Evolutionary conservation across 139 green algal genomes (phyloP), one percentile per base, ranked within the genome.

Genomic region (Closterium sp.): DNA sequence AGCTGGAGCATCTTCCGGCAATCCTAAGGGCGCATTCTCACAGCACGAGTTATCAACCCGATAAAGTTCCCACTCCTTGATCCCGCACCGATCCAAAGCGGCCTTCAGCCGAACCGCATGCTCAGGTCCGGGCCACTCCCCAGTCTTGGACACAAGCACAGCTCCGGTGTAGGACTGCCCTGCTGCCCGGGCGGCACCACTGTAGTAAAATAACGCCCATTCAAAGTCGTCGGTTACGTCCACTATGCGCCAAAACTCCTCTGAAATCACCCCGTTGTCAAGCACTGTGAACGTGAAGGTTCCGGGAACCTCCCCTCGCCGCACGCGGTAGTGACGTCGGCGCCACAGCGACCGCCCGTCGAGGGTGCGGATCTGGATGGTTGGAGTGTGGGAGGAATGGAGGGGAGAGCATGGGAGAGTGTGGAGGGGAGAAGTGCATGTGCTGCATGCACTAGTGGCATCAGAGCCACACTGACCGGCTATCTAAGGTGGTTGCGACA

Each of bases 251-350:
- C 97, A 99, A 88, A 95, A 97, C 94, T 98, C 96, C 23, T 95
- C 95, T 66, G 91, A 96, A 23, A 95, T 98, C 33, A 98, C 97
- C 23, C 97, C 98, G 89, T 99, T 99, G 95, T 99, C 98, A 5
- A 96, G 88, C 84, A 95, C 93, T 16, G 87, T 88, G 35, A 95
- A 93, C 32, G 81, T 88, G 86, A 95, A 95, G 28, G 91, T 93
- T 31, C 93, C 93, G 21, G 92, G 92, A 30, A n/a, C 86, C 28
- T 94, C 43, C 10, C 55, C 89, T 8, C 96, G 85, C 8, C 95
- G 88, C 84, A 98, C 97, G 6, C 96, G 94, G 90, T 99, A 99
- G 64, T 97, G 95, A 6, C 97, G 92, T 23, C 96, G 93, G 32
- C 97, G 95, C 97, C 97, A 98, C 84, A 98, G 96, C 19, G 91